phyloP scores from a whole-genome alignment of 2,329 filamentous ascomycete genomes.

The Claviceps africana region DNA sequence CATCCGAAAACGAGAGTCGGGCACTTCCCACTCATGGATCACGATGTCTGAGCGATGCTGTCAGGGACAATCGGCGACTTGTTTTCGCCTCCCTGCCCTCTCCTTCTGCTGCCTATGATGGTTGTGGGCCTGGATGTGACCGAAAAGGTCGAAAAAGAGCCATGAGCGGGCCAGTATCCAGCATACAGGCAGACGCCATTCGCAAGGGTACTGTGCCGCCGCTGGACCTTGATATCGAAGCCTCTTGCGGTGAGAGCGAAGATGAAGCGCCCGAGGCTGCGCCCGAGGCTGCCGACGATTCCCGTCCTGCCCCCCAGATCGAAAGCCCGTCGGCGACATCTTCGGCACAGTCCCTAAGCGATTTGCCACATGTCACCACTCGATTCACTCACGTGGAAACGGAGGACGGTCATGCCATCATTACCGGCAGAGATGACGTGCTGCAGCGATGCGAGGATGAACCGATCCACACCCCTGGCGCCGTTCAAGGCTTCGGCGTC shows the following conservation, averaged over 20 bases:
- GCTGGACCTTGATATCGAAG: slow-evolving; percentile 19
- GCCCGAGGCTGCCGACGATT: neutral
- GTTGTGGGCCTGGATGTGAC: slow-evolving; percentile 8
- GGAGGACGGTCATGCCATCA: slow-evolving; percentile 65
- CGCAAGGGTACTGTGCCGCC: slow-evolving; percentile 23
- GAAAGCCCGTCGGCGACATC: slow-evolving; percentile 11
- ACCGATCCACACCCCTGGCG: slow-evolving; percentile 76
- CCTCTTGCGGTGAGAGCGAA: slow-evolving; percentile 20
- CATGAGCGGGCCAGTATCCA: slow-evolving; percentile 26
- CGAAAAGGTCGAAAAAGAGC: slow-evolving; percentile 24
- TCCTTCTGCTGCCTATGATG: slow-evolving; percentile 2
- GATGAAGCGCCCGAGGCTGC: slow-evolving; percentile 5
- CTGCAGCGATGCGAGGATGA: slow-evolving; percentile 81
- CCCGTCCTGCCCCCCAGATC: neutral
- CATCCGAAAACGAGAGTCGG: slow-evolving; percentile 19
- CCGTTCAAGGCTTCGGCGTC: slow-evolving; percentile 66
- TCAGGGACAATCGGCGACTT: slow-evolving; percentile 13
- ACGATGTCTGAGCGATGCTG: slow-evolving; percentile 16
- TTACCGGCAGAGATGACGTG: slow-evolving; percentile 61
- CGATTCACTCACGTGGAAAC: slow-evolving; percentile 70
- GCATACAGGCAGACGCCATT: slow-evolving; percentile 30
- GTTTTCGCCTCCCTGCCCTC: slow-evolving; percentile 14
- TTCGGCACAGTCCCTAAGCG: slow-evolving; percentile 11
- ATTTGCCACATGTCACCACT: slow-evolving; percentile 45
- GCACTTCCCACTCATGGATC: slow-evolving; percentile 17